Evolutionary conservation across 495 filamentous ascomycete species (phyloP).

Genomic region (Penicillium antarcticum): DNA sequence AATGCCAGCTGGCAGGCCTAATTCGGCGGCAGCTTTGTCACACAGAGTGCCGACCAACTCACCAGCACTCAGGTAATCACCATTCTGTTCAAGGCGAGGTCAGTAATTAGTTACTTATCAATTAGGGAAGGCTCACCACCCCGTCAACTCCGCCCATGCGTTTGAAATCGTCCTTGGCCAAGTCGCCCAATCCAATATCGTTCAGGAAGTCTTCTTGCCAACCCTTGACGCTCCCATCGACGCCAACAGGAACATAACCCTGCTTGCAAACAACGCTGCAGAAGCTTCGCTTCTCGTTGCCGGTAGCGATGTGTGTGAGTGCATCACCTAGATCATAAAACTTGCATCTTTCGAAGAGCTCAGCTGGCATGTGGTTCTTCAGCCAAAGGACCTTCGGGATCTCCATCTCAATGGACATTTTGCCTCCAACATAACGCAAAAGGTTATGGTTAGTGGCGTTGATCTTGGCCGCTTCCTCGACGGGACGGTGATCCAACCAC

Average conservation of each 20-base stretch:
- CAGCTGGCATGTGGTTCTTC: constrained; percentile 95
- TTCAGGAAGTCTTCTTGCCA: constrained; percentile 95
- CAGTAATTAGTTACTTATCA: constrained; percentile 1
- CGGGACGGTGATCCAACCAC: constrained; percentile 89
- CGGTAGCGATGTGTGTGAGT: constrained; percentile 94
- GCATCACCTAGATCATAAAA: constrained; percentile 94
- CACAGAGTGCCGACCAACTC: constrained; percentile 83
- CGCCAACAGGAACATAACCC: constrained; percentile 89
- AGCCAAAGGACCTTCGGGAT: constrained; percentile 97
- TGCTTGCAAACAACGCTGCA: constrained; percentile 96
- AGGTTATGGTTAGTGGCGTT: constrained; percentile 90
- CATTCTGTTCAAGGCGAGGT: constrained; percentile 60
- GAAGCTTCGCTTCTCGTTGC: constrained; percentile 84
- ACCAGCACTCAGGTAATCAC: constrained; percentile 82
- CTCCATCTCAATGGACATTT: constrained; percentile 99
- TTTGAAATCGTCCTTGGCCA: constrained; percentile 81
- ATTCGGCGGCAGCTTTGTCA: constrained; percentile 74
- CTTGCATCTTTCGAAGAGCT: constrained; percentile 85
- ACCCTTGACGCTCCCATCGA: constrained; percentile 95
- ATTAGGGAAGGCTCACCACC: constrained; percentile 67
- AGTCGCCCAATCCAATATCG: constrained; percentile 76
- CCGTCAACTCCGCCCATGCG: constrained; percentile 90
- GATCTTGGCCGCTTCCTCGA: constrained; percentile 84
- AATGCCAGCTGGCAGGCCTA: constrained; percentile 84
- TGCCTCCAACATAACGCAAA: constrained; percentile 92